These are phyloP conservation scores for Cladophialophora bantiana DNA, from an alignment of 2,329 filamentous ascomycete genomes.

Conservation along the genomic window DNA sequence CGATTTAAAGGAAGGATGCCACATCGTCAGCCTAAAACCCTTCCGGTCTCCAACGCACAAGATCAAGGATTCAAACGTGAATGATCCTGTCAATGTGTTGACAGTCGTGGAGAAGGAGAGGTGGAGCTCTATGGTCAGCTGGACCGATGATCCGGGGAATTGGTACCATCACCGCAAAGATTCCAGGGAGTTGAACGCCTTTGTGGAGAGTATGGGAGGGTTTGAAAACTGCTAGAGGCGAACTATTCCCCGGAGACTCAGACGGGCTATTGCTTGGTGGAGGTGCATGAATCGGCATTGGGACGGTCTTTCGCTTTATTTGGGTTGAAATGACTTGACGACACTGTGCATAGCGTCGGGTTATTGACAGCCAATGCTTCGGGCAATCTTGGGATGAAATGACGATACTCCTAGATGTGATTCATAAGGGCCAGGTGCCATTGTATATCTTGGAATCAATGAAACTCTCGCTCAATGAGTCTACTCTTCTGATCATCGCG, in stretches of 20 bases:
- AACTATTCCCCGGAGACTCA: neutral
- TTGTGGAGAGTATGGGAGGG: conserved; percentile 49
- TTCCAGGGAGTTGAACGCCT: conserved; percentile 59
- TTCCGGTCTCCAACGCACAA: conserved; percentile 85
- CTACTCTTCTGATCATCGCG: neutral
- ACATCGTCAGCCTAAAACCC: conserved; percentile 88
- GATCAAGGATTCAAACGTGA: conserved; percentile 74
- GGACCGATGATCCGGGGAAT: conserved; percentile 81
- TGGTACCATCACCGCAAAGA: conserved; percentile 91
- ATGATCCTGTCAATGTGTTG: conserved; percentile 82
- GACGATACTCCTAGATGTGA: neutral
- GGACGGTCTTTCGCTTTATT: neutral
- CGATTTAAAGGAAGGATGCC: conserved; percentile 88
- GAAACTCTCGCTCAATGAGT: neutral
- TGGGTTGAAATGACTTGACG: neutral
- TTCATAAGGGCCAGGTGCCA: conserved; percentile 8
- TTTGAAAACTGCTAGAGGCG: conserved; percentile 19
- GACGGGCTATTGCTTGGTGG: neutral
- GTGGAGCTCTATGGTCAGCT: conserved; percentile 77
- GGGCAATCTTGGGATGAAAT: neutral
- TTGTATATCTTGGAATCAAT: conserved; percentile 17
- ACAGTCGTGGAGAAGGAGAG: conserved; percentile 77
- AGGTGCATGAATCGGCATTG: neutral
- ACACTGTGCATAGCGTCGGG: conserved; percentile 24
- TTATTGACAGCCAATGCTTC: neutral